Evolutionary conservation across 371 early-diverging fungal species (phyloP).

Genomic region (Lichtheimia corymbifera): DNA sequence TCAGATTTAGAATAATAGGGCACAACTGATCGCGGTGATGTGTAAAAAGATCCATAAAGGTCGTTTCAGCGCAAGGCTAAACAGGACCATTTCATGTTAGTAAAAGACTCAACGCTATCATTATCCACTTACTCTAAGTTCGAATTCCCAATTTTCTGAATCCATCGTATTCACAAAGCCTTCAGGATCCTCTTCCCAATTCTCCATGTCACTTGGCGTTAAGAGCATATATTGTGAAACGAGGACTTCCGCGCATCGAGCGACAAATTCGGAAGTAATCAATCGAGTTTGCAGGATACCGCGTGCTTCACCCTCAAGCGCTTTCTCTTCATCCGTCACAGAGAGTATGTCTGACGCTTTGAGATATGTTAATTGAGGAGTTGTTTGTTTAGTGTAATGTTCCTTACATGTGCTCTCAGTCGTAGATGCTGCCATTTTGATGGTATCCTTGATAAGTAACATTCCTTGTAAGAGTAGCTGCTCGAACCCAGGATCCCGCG

Average conservation of each 20-base stretch:
- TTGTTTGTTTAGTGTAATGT: background rate
- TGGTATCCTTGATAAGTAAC: constrained; percentile 65
- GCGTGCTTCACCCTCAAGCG: constrained; percentile 51
- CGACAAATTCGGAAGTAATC: constrained; percentile 70
- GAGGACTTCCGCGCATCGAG: constrained; percentile 63
- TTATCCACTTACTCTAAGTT: constrained; percentile 61
- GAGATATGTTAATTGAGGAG: background rate
- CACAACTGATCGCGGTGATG: constrained; percentile 63
- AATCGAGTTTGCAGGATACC: constrained; percentile 65
- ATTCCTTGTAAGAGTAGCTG: constrained; percentile 70
- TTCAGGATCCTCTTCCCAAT: constrained; percentile 90
- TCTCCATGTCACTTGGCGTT: constrained; percentile 65
- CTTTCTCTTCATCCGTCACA: constrained; percentile 52
- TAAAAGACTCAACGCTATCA: too few relatives aligned
- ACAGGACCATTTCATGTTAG: background rate
- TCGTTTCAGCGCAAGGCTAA: constrained; percentile 83
- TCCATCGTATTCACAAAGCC: constrained; percentile 80
- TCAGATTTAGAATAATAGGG: constrained; percentile 65
- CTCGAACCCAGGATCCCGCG: constrained; percentile 2
- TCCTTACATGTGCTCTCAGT: constrained; percentile 29
- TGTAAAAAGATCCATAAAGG: constrained; percentile 76
- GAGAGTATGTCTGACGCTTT: constrained; percentile 31
- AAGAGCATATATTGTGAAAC: constrained; percentile 78
- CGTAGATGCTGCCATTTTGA: constrained; percentile 61
- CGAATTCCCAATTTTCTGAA: constrained; percentile 87